Percentiles rank a stretch among this genome's conserved stretches.
These are phyloP conservation scores for Chrysophaeum taylorii DNA, from an alignment of 352 stramenopile genomes.

Conservation along the genomic window DNA sequence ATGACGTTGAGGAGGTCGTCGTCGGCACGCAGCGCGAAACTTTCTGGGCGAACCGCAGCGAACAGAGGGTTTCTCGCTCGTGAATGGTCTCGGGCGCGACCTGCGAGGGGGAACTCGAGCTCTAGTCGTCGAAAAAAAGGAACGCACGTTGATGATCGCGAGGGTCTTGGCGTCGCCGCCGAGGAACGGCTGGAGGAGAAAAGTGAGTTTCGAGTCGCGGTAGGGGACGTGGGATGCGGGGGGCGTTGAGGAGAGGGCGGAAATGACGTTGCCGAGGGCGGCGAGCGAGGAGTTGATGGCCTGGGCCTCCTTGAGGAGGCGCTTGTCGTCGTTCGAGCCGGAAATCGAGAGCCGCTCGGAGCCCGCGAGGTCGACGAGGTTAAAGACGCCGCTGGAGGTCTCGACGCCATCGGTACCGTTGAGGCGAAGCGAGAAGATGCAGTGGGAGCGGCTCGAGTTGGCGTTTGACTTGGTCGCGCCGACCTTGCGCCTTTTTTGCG, in stretches of 20 bases:
- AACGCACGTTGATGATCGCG: constrained; percentile 77
- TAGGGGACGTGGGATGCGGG: constrained; percentile 23
- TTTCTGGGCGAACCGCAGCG: constrained; percentile 68
- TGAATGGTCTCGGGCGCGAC: constrained; percentile 61
- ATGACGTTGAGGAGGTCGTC: too few relatives aligned
- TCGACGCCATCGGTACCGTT: constrained; percentile 61
- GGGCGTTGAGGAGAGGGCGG: constrained; percentile 60
- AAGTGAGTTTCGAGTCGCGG: constrained; percentile 25
- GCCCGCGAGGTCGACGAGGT: constrained; percentile 42
- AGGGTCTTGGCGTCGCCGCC: constrained; percentile 61
- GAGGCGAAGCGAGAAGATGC: constrained; percentile 73
- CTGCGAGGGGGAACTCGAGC: too few relatives aligned
- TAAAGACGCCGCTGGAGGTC: constrained; percentile 37
- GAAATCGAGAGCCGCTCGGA: constrained; percentile 47
- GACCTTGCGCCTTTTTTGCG: constrained; percentile 73
- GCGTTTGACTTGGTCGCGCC: constrained; percentile 81
- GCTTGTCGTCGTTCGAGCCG: constrained; percentile 42
- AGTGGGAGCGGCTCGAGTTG: constrained; percentile 70
- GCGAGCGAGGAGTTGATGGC: constrained; percentile 77
- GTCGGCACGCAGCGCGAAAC: constrained; percentile 67
- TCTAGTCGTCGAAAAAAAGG: too few relatives aligned
- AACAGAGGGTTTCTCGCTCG: constrained; percentile 67
- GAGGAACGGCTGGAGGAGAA: constrained; percentile 59
- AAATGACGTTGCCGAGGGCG: constrained; percentile 74
- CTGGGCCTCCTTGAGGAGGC: constrained; percentile 55